Evolutionary conservation across 148 eudicot genomes (phyloP), one percentile per base, ranked within the genome.

Genomic region (Camellia japonica): DNA sequence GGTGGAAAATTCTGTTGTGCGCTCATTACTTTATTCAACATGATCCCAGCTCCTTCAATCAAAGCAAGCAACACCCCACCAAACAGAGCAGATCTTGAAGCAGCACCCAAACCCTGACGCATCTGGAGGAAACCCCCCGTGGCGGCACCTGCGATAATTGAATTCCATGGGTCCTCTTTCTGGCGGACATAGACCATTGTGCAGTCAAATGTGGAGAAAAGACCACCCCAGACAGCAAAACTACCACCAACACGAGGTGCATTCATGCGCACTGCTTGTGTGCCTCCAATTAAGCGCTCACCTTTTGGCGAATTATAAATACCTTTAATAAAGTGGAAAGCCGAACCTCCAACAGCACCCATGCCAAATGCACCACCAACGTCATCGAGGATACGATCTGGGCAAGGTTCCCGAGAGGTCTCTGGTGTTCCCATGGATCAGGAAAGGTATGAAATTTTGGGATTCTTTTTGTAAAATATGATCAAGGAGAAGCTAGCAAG

Each of bases 331-430:
- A 89, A 89, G 83, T 89, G 91, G 85, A 87, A 89, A 74, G 90
- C 91, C 75, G 90, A 55, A 63, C 91, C 91, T 81, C 91, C 91
- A 80, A 89, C 91, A 15, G 91, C 91, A 74, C 91, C 91, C 91
- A 89, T 89, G 75, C 91, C 88, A 78, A 89, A 89, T 15, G 91
- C 91, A 69, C 91, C 91, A 64, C 91, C 91, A 60, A 89, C 67
- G 11, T 87, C 91, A 71, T 89, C 91, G 20, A 89, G 90, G 30
- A 89, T 89, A 44, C 91, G 85, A 51, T 89, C 91, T 11, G 91
- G 91, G 80, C 91, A 89, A 20, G 91, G 91, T 76, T 89, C 91
- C 16, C 91, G 81, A 7, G 91, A 87, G 73, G 90, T 87, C 82
- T 89, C 91, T 15, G 91, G 91, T 7, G 91, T 87, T 42, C 91